Base-by-base conservation (phyloP, 768 basidiomycete species). In the Leccinum disarticulatum region DNA sequence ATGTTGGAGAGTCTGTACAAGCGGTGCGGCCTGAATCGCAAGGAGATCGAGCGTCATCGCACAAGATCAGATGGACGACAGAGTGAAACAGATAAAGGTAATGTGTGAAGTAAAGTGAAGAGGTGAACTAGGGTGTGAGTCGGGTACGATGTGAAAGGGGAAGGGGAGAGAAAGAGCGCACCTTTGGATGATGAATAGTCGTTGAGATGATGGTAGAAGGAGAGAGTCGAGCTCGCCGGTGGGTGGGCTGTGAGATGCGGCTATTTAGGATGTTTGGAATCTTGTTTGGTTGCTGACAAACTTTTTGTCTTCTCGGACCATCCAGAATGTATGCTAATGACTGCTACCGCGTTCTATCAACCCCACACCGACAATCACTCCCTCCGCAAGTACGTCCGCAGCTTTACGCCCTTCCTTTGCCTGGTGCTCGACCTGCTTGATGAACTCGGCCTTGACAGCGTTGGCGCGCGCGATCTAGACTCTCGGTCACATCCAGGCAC, bases 281-380 rank as follows among this genome's bases (percentile, higher is more conserved):
- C 65, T 33, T 77, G 60, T 76, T 76, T 78, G 77, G 77, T 58
- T 67, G 72, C 72, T 73, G 72, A 73, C 72, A 67, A 72, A 52
- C 33, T n/a, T 19, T 35, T 19, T 35, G 1, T 22, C 13, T 49
- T 59, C 63, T 67, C 25, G 58, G 33, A 61, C 50, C 49, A 64
- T 62, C 63, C 17, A 51, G 31, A 43, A 43, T n/a, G 7, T 10
- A 56, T 9, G 2, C 7, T 2, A 54, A n/a, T 7, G 15, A 11
- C 28, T 41, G n/a, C 38, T 43, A 27, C 38, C 81, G 53, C 83
- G 80, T 61, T 84, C 79, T 70, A 93, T 88, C 61, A 93, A 77
- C 0, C 91, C 92, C 11, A 95, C 81, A 8, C 87, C 85, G 6
- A 88, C 83, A 55, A 90, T 85, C 9, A 84, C 88, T 1, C 89